Conservation (phyloP, 139 green algal genomes). For the Limnomonas spitsbergensis region DNA sequence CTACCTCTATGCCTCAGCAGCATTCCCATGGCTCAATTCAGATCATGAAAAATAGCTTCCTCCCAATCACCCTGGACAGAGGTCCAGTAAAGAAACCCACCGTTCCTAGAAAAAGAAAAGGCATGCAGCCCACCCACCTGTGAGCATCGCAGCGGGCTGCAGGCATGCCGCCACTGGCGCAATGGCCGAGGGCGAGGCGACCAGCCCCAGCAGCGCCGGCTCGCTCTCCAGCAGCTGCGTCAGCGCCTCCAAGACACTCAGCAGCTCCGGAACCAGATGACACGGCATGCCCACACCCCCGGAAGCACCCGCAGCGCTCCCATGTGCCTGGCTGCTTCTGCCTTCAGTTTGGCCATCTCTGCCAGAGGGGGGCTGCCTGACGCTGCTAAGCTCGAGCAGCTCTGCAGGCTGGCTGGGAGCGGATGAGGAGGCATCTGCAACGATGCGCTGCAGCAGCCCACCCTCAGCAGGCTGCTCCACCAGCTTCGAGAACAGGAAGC, state of each 20-base stretch:
- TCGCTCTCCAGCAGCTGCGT: conserved; percentile 52
- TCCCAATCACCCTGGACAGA: no score
- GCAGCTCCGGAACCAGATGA: background rate
- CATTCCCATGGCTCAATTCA: no score
- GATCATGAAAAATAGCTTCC: no score
- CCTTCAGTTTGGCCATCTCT: no score
- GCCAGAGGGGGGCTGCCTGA: no score
- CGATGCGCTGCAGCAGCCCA: background rate
- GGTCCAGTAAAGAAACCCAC: no score
- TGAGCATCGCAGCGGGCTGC: conserved; percentile 24
- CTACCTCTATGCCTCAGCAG: no score
- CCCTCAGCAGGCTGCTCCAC: conserved; percentile 18
- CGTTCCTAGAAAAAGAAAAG: no score
- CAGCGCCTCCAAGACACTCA: conserved; percentile 4
- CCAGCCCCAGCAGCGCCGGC: conserved; percentile 68
- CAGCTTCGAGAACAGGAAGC: conserved; percentile 31
- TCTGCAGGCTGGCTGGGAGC: no score
- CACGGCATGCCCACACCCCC: background rate
- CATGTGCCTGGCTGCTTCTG: conserved; percentile 2
- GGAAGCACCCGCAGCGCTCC: background rate
- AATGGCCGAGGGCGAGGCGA: conserved; percentile 63
- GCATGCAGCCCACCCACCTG: background rate
- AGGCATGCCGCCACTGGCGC: conserved; percentile 71
- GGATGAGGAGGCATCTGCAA: no score
- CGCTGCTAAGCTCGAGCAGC: no score